Evolutionary conservation across 2,329 filamentous ascomycete species (phyloP), one percentile per base, ranked within the genome.

Genomic region (Diplodia mutila): DNA sequence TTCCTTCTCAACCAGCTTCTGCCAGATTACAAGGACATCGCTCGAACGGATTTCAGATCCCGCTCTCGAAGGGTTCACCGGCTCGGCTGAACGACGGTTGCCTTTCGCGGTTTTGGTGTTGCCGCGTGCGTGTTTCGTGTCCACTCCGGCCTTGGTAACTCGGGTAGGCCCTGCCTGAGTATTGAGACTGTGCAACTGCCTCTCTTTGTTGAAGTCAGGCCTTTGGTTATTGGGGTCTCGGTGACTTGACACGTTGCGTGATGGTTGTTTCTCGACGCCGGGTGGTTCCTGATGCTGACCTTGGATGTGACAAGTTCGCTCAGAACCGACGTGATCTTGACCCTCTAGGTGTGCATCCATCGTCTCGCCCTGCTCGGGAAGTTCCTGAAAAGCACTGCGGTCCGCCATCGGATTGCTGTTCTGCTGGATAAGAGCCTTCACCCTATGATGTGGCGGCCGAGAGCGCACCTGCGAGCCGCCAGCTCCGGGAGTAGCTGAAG

Each of bases 1-100:
- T 25, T 63, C 59, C 3, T 48, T 21, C n/a, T 14, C 21, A 12
- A 34, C 25, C 27, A 63, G 3, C n/a, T 51, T 49, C 18, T 63
- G 59, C 59, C 59, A 63, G n/a, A 63, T 51, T 3, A n/a, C n/a
- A 5, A 63, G 39, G 8, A 63, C 46, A 12, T 63, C 11, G 2
- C 9, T 51, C 4, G 59, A 63, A 16, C 37, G 29, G 27, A 63
- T 37, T 2, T n/a, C 25, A 6, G 6, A 27, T 25, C n/a, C 37
- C 11, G 16, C 6, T 0, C 21, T 5, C 1, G 25, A 23, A 23
- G 16, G 9, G 8, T 25, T 14, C 1, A 1, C 3, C 16, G n/a
- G 29, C 14, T 34, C 12, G 21, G 8, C 27, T 48, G 42, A 8
- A 32, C 4, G 14, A 4, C 11, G 25, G 14, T 7, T 27, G 5